Base-by-base conservation (phyloP, 495 filamentous ascomycete species). In the Elasticomyces elasticus region DNA sequence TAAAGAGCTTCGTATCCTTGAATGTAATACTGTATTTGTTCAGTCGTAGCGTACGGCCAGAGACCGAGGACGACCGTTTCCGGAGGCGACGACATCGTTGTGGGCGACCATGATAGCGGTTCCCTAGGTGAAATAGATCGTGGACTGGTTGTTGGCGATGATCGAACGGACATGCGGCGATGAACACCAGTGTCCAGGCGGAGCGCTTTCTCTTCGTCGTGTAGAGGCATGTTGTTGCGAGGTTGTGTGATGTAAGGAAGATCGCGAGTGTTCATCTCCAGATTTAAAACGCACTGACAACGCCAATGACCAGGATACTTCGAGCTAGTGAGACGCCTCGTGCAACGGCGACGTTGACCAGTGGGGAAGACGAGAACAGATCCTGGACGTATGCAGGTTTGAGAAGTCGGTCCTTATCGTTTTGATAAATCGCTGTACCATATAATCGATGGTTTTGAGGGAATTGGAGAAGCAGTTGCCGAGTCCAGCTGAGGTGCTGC, bases 31-130 rank as follows among this genome's bases (percentile, higher is more conserved):
- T 30, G 42, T 24, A 54, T 35, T 19, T 58, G 55, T 20, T 52
- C 22, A 22, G 20, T 13, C 11, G 49, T 53, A 20, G 55, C 55
- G n/a, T 52, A 42, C 11, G 55, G 55, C 55, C 55, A 58, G 28
- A 52, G 33, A 25, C 55, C 51, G 23, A 58, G 49, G 10, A 58
- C 40, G 22, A 58, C 41, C 22, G 55, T 58, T 3, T 45, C 27
- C 5, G 55, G 55, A 17, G 55, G 30, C 17, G 41, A 31, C 35
- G 49, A 47, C 24, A 25, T 20, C 2, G 24, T 20, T 2, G 51
- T 20, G 23, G 42, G 13, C 22, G 11, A 25, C 20, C 26, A 37
- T 47, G n/a, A 6, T 23, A 11, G 30, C 4, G n/a, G 2, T 24
- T 37, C 28, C 12, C 10, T 26, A 1, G 51, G 51, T 30, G 51